These are phyloP conservation scores for Pseudogymnoascus sp. DNA, from an alignment of 2,329 filamentous ascomycete species.

Conservation along the genomic window DNA sequence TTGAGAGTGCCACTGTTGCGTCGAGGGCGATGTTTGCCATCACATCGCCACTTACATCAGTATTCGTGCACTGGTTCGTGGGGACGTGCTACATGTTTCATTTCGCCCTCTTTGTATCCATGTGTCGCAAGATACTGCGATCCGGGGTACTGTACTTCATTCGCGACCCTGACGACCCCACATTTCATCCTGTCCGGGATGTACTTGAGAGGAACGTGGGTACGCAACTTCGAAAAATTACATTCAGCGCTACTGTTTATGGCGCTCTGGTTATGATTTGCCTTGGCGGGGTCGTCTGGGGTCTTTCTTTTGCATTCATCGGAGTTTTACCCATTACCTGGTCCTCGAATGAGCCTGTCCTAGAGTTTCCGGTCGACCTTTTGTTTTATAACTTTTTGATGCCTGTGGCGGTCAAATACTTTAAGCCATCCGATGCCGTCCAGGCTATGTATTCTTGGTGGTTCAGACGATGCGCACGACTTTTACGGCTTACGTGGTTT, in stretches of 20 bases:
- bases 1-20: slow-evolving; percentile 68
- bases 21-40: slow-evolving; percentile 72
- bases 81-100: slow-evolving; percentile 99
- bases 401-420: slow-evolving; percentile 73
- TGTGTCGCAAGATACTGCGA: slow-evolving; percentile 97
- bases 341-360: slow-evolving; percentile 81
- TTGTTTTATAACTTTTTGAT: slow-evolving; percentile 96
- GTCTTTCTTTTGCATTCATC: slow-evolving; percentile 59
- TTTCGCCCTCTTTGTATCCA: slow-evolving; percentile 95
- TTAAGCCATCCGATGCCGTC: slow-evolving; percentile 77
- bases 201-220: slow-evolving; percentile 88
- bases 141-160: slow-evolving; percentile 96
- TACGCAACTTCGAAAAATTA: slow-evolving; percentile 90
- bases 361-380: slow-evolving; percentile 91
- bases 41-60: slow-evolving; percentile 74
- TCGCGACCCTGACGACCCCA: slow-evolving; percentile 93
- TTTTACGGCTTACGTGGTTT: slow-evolving; percentile 79
- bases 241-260: slow-evolving; percentile 93
- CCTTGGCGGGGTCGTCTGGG: slow-evolving; percentile 92
- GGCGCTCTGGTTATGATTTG: slow-evolving; percentile 88
- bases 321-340: slow-evolving; percentile 84
- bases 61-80: slow-evolving; percentile 98
- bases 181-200: slow-evolving; percentile 94
- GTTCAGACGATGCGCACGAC: slow-evolving; percentile 79
- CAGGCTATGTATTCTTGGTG: slow-evolving; percentile 91